Conservation (phyloP, 768 basidiomycete genomes). For the Naganishia friedmannii region DNA sequence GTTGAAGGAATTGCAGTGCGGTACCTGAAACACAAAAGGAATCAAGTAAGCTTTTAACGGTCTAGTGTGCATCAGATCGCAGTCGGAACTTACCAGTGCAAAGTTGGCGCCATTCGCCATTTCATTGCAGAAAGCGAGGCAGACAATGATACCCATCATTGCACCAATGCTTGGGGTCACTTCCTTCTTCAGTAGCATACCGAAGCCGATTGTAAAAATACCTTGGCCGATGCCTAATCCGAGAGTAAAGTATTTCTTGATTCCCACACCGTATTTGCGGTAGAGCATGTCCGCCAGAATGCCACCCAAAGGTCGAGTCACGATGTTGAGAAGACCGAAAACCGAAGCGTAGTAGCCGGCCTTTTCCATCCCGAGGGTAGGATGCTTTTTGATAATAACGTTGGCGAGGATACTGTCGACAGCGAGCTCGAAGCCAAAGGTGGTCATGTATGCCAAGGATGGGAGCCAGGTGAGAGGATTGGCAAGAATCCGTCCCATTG, state of each 20-base stretch:
- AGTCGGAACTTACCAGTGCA: conserved; percentile 8
- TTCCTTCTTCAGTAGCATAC: conserved; percentile 42
- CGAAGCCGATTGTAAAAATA: conserved; percentile 55
- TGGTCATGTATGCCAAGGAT: conserved; percentile 58
- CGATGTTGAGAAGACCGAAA: conserved; percentile 58
- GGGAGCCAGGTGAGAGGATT: conserved; percentile 62
- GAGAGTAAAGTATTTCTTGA: conserved; percentile 59
- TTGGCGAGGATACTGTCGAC: conserved; percentile 61
- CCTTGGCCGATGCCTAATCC: conserved; percentile 57
- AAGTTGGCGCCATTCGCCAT: conserved; percentile 57
- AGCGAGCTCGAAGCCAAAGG: conserved; percentile 63
- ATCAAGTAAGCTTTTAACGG: conserved; percentile 34
- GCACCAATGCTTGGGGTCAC: conserved; percentile 23
- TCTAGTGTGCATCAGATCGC: background rate
- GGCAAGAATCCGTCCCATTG: conserved; percentile 50
- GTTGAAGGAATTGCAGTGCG: conserved; percentile 57
- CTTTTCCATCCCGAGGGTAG: conserved; percentile 56
- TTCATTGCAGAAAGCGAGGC: conserved; percentile 54
- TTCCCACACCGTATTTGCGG: conserved; percentile 42
- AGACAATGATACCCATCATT: conserved; percentile 43
- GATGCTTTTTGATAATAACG: conserved; percentile 54
- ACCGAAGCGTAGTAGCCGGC: conserved; percentile 58
- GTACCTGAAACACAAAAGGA: conserved; percentile 49
- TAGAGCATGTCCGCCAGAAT: conserved; percentile 58
- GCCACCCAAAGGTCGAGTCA: conserved; percentile 58